Evolutionary conservation across 257 asterid genomes (phyloP), one percentile per base, ranked within the genome.

Genomic region (Parsonsia alboflavescens): DNA sequence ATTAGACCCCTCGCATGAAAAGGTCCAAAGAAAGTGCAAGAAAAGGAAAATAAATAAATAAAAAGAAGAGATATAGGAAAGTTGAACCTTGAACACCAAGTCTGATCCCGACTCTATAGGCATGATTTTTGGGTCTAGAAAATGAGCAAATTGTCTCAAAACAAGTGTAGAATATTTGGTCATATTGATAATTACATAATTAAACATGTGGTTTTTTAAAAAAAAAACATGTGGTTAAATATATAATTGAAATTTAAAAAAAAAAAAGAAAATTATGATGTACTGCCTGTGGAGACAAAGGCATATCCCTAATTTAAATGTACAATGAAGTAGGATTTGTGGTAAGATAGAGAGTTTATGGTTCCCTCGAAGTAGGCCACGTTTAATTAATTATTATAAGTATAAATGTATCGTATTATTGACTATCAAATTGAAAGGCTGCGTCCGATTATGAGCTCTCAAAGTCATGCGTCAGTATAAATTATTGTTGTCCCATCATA

Each of bases 41-140:
- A 33, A 33, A 33, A 33, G 39, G 3, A 33, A 1, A 33, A 33
- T 33, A 33, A 33, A 33, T 33, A 33, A 33, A 33, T 33, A 33
- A 10, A 45, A 45, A 45, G 50, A 3, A 0, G 8, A 10, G 15
- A 30, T 13, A 61, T 10, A 0, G 67, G 26, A 76, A 70, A 61
- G 48, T 50, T 49, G 54, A 61, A 76, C 36, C 76, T 49, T 61
- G 58, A 70, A 24, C 48, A n/a, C 56, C 76, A 76, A 76, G 65
- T 62, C 28, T 58, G 36, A 65, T 12, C 49, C 39, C 71, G 50
- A 33, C 36, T 28, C n/a, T 2, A 26, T 26, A 6, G 22, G 15
- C 36, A 22, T 22, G 16, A 24, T 59, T 59, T 46, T 13, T 70
- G 7, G 15, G 19, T 7, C 10, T 13, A 39, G 16, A 5, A 45